Conservation (phyloP, 352 stramenopile genomes). For the Phytophthora podocarpi region DNA sequence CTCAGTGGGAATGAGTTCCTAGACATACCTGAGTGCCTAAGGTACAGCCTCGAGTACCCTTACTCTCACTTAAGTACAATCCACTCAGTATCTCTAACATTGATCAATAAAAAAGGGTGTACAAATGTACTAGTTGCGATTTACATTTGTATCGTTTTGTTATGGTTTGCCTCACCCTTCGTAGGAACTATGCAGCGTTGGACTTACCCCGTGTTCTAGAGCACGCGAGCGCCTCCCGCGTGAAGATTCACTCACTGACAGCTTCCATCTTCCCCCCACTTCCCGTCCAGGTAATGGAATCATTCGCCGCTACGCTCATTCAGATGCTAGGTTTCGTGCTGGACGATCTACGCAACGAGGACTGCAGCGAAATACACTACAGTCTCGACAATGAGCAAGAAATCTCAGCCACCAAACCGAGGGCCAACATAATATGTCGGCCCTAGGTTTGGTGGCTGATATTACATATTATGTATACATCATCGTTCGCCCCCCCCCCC, state of each 20-base stretch:
- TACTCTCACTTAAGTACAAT: too few species aligned
- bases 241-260: conserved; percentile 77
- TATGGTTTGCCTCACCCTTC: too few species aligned
- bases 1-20: too few species aligned
- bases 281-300: conserved; percentile 26
- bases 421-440: too few species aligned
- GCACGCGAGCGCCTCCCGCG: conserved; percentile 68
- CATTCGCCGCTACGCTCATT: conserved; percentile 41
- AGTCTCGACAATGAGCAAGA: conserved; percentile 65
- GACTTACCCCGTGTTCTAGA: conserved; percentile 78
- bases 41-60: too few species aligned
- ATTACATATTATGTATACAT: conserved; percentile 27
- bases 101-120: too few species aligned
- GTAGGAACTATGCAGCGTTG: conserved; percentile 63
- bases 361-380: conserved; percentile 65
- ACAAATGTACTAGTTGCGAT: too few species aligned
- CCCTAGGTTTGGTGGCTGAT: too few species aligned
- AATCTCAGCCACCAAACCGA: conserved; percentile 26
- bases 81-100: too few species aligned
- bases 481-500: conserved; percentile 40
- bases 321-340: conserved; percentile 62
- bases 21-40: too few species aligned
- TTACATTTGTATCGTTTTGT: too few species aligned
- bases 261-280: conserved; percentile 68
- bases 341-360: conserved; percentile 72